Percentiles rank a stretch among this genome's conserved stretches.
phyloP scores from a whole-genome alignment of 768 basidiomycete species.

The Suillus clintonianus region DNA sequence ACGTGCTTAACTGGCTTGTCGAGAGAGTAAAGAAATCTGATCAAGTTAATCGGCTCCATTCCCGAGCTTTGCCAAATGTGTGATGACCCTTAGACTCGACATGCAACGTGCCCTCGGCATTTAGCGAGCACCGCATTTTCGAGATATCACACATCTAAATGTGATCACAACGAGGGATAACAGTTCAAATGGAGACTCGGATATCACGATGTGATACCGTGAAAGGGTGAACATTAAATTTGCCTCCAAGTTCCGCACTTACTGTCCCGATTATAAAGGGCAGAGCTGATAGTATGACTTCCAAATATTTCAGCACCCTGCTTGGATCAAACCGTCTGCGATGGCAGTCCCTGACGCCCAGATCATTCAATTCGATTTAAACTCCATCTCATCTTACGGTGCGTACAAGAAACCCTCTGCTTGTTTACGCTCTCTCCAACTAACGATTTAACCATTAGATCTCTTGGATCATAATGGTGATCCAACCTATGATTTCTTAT shows the following conservation, averaged over 20 bases:
- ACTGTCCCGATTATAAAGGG: slow-evolving; percentile 25
- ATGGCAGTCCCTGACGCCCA: slow-evolving; percentile 16
- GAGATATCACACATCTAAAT: slow-evolving; percentile 11
- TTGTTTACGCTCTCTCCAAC: background rate
- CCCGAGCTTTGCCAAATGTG: background rate
- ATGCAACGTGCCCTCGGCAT: slow-evolving; percentile 25
- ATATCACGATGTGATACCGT: slow-evolving; percentile 26
- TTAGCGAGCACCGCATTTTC: slow-evolving; percentile 15
- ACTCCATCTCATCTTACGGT: slow-evolving; percentile 7
- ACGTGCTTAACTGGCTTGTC: background rate
- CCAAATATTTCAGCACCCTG: background rate
- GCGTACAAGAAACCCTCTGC: background rate
- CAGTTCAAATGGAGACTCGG: slow-evolving; percentile 13
- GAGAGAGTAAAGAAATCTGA: background rate
- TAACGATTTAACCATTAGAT: background rate
- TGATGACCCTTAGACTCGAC: slow-evolving; percentile 3
- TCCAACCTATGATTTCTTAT: slow-evolving; percentile 14
- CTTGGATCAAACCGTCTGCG: background rate
- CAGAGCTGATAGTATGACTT: slow-evolving; percentile 6
- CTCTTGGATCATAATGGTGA: background rate
- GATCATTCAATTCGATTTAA: slow-evolving; percentile 8
- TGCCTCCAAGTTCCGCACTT: slow-evolving; percentile 12
- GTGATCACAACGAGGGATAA: slow-evolving; percentile 32
- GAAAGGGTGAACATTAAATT: slow-evolving; percentile 17
- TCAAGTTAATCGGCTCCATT: background rate